These are phyloP conservation scores for Rhodotorula diobovata DNA, from an alignment of 768 basidiomycete genomes.

Conservation along the genomic window DNA sequence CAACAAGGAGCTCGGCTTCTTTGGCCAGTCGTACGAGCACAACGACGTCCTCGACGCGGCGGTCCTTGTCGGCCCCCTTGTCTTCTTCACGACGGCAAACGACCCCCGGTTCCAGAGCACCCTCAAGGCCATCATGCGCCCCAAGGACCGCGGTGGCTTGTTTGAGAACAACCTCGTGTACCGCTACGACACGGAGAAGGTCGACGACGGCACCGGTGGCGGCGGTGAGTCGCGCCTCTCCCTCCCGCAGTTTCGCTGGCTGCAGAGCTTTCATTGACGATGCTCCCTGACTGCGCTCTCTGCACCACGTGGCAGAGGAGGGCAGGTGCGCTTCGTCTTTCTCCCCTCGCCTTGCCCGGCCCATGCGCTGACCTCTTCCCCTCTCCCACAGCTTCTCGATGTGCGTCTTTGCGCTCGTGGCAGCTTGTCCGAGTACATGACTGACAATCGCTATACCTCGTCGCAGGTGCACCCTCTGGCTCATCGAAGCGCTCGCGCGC, in stretches of 20 bases:
- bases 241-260: too few species aligned
- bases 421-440: too few species aligned
- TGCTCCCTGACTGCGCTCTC: too few species aligned
- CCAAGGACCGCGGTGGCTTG: slow-evolving; percentile 71
- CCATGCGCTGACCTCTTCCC: not conserved
- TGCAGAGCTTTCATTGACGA: not conserved
- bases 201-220: slow-evolving; percentile 81
- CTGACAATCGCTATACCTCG: too few species aligned
- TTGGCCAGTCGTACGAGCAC: slow-evolving; percentile 78
- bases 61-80: slow-evolving; percentile 84
- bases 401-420: slow-evolving; percentile 50
- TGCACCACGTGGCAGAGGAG: not conserved
- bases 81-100: slow-evolving; percentile 64
- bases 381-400: slow-evolving; percentile 49
- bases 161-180: slow-evolving; percentile 64
- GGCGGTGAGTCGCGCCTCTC: slow-evolving; percentile 15
- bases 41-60: slow-evolving; percentile 69
- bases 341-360: not conserved
- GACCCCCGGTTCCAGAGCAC: slow-evolving; percentile 87
- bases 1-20: slow-evolving; percentile 54
- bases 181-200: slow-evolving; percentile 78
- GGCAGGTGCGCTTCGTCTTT: not conserved
- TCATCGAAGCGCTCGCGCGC: slow-evolving; percentile 77
- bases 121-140: slow-evolving; percentile 72
- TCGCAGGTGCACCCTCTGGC: slow-evolving; percentile 59